phyloP scores from a whole-genome alignment of 2,329 filamentous ascomycete genomes.

The Aspergillus hortae region DNA sequence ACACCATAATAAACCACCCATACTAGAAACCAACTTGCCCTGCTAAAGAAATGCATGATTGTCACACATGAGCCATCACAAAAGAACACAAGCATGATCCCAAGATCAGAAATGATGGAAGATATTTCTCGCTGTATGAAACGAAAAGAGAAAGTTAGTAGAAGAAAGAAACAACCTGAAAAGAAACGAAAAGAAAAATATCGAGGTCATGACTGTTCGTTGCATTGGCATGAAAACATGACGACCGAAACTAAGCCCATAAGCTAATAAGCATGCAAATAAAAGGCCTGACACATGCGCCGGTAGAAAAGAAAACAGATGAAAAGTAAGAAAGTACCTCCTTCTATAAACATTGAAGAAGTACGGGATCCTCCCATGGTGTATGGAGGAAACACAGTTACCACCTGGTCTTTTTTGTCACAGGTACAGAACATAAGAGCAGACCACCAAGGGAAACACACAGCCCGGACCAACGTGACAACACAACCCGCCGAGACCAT shows the following conservation, averaged over 20 bases:
- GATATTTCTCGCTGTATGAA: not conserved
- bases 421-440: conserved; percentile 11
- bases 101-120: not conserved
- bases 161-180: conserved; percentile 3
- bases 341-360: conserved; percentile 19
- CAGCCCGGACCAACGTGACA: conserved; percentile 10
- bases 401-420: conserved; percentile 16
- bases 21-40: not conserved
- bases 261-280: conserved; percentile 18
- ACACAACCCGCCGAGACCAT: conserved; percentile 13
- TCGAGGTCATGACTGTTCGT: conserved; percentile 37
- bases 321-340: conserved; percentile 18
- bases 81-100: not conserved
- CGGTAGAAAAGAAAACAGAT: conserved; percentile 16
- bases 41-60: not conserved
- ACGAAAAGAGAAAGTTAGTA: conserved; percentile 4
- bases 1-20: not conserved
- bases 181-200: conserved; percentile 10
- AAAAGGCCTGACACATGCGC: conserved; percentile 20
- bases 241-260: conserved; percentile 22
- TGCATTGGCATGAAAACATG: conserved; percentile 37
- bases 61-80: not conserved
- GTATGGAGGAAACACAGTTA: conserved; percentile 17
- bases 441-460: conserved; percentile 10
- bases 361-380: conserved; percentile 11